Evolutionary conservation across 495 filamentous ascomycete species (phyloP), one percentile per base, ranked within the genome.

Genomic region (Tricharina praecox): DNA sequence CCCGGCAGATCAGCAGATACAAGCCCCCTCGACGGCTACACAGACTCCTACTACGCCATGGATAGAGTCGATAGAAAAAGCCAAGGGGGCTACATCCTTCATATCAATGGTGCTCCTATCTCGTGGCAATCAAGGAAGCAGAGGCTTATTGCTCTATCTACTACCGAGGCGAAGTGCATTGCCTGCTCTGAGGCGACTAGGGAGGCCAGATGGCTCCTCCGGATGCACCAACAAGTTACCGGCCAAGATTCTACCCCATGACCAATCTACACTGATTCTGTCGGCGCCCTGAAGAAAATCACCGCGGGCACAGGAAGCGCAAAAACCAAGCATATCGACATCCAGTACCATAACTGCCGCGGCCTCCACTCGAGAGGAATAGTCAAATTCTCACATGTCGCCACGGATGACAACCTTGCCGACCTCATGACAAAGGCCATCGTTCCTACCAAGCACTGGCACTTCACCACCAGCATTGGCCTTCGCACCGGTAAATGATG

Each of bases 81-180:
- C n/a, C 51, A 35, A 0, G 38, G 23, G 7, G 55, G 50, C 3
- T 59, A 49, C 26, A 35, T 59, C 0, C 52, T 56, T 16, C 48
- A 38, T 4, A 21, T 58, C 0, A 45, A n/a, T 15, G 43, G 48
- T 1, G 45, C 36, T 16, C 47, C 52, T 3, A 38, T 53, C 3
- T 47, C 40, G 0, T 60, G 47, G 54, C 47, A 39, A 23, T 50
- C 47, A 3, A 23, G 30, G 11, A 58, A 55, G 23, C 54, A 58
- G 34, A 18, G 23, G 0, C 16, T 25, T 0, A 18, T 47, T 0
- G 45, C 30, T 4, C 18, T 47, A 3, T 47, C 45, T 23, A 33
- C 45, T 0, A 1, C 7, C 7, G 45, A 47, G 18, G 30, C 30
- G 0, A 21, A 47, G 23, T 38, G 37, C 8, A 37, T 47, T n/a